These are phyloP conservation scores for Cercophora sp. DNA, from an alignment of 495 filamentous ascomycete genomes.

Conservation along the genomic window DNA sequence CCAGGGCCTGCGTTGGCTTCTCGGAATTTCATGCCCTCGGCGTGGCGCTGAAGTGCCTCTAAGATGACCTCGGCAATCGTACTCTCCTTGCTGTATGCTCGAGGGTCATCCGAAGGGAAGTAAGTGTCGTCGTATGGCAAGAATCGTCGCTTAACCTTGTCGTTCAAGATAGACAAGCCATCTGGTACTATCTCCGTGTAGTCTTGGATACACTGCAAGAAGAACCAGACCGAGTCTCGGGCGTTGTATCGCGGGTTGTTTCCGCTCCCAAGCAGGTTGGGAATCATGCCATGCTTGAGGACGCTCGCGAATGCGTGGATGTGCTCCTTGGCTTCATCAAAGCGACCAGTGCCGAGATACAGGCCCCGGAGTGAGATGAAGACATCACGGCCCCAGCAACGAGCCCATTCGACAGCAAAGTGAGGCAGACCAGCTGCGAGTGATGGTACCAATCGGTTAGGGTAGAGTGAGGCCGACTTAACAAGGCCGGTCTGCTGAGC, in stretches of 20 bases:
- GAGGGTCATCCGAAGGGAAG: conserved; percentile 73
- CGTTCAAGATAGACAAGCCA: conserved; percentile 69
- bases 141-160: conserved; percentile 80
- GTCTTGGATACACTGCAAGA: conserved; percentile 90
- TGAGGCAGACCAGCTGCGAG: conserved; percentile 93
- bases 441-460: conserved; percentile 74
- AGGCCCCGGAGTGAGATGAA: conserved; percentile 94
- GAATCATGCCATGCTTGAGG: conserved; percentile 97
- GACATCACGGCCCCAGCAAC: conserved; percentile 95
- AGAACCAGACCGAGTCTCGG: conserved; percentile 96
- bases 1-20: conserved; percentile 89
- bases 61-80: conserved; percentile 86
- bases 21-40: conserved; percentile 79
- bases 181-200: conserved; percentile 80
- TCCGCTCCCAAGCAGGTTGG: conserved; percentile 84
- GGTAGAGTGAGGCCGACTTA: conserved; percentile 86
- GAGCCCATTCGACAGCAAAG: conserved; percentile 89
- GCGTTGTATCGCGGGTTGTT: conserved; percentile 94
- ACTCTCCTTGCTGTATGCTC: conserved; percentile 79
- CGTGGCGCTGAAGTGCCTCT: conserved; percentile 88
- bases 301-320: conserved; percentile 95
- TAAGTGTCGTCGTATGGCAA: conserved; percentile 92
- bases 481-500: conserved; percentile 84
- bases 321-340: conserved; percentile 83
- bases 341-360: conserved; percentile 82